phyloP scores from a whole-genome alignment of 257 asterid species.

The Penstemon eatonii region DNA sequence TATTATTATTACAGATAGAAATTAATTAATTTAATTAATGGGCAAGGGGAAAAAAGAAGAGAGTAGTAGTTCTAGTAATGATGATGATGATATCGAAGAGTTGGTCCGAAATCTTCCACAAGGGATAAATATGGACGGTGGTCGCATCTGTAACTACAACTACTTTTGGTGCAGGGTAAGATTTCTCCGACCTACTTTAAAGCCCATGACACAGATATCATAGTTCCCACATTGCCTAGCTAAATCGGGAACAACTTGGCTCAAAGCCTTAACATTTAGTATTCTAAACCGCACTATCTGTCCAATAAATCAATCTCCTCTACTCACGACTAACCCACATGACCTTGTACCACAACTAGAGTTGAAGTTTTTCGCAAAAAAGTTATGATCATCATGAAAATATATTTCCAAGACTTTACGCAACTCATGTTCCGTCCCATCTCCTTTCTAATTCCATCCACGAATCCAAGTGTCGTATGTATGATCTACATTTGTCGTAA shows the following conservation, averaged over 20 bases:
- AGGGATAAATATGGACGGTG: too few relatives aligned
- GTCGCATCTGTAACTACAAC: too few relatives aligned
- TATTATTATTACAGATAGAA: too few relatives aligned
- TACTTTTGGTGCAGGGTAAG: too few relatives aligned
- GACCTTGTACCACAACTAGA: conserved; percentile 21
- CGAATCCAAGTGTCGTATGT: conserved; percentile 3
- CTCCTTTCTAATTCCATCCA: conserved; percentile 10
- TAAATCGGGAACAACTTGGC: conserved; percentile 42
- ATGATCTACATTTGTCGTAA: conserved; percentile 20
- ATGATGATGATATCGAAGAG: too few relatives aligned
- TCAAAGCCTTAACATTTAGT: conserved; percentile 33
- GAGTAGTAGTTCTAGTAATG: too few relatives aligned
- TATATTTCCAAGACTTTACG: conserved; percentile 21
- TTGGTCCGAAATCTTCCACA: too few relatives aligned
- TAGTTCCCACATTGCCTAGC: conserved; percentile 34
- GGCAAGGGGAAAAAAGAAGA: too few relatives aligned
- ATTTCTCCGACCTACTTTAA: neutral
- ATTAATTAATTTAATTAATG: too few relatives aligned
- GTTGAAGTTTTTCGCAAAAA: neutral
- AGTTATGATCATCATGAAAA: conserved; percentile 2
- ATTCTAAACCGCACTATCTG: conserved; percentile 21
- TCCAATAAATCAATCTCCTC: conserved; percentile 10
- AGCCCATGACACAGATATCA: conserved; percentile 23
- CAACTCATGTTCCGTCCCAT: conserved; percentile 25
- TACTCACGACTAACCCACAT: conserved; percentile 28